Evolutionary conservation across 225 moss, liverwort and hornwort species (phyloP).

Genomic region (Bryum argenteum): DNA sequence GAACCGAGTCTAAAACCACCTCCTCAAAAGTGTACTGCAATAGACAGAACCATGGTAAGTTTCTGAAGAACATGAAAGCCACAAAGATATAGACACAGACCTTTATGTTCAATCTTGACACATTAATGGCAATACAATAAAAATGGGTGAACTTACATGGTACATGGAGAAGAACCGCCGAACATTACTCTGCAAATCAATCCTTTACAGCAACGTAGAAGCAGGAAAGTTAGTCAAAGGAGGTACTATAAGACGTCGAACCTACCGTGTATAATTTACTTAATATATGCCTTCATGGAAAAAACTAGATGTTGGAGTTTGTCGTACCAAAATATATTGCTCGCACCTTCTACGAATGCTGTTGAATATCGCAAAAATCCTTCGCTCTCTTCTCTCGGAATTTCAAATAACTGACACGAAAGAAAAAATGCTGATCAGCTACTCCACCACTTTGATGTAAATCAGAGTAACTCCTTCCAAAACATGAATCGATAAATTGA

Average conservation of each 20-base stretch:
- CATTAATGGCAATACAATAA: conserved; percentile 6
- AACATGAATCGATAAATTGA: neutral
- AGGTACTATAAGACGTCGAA: neutral
- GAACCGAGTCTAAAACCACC: conserved; percentile 64
- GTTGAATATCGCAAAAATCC: conserved; percentile 81
- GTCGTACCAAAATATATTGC: conserved; percentile 84
- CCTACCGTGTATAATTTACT: neutral
- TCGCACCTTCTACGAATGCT: conserved; percentile 93
- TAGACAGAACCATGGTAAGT: conserved; percentile 12
- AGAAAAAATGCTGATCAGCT: neutral
- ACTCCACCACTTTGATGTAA: neutral
- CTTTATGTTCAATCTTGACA: neutral
- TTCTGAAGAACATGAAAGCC: conserved; percentile 9
- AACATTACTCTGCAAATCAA: conserved; percentile 91
- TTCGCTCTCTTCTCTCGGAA: conserved; percentile 74
- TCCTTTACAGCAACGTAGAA: conserved; percentile 52
- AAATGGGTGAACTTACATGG: conserved; percentile 51
- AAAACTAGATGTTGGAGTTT: neutral
- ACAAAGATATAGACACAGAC: no score
- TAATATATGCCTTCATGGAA: neutral
- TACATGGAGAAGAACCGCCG: conserved; percentile 84
- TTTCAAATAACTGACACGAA: conserved; percentile 79
- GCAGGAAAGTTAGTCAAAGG: conserved; percentile 17
- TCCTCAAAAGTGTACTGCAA: conserved; percentile 79
- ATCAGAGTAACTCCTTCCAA: neutral